These are phyloP conservation scores for Persicaria tinctoria DNA, from an alignment of 148 eudicot genomes.

Conservation along the genomic window DNA sequence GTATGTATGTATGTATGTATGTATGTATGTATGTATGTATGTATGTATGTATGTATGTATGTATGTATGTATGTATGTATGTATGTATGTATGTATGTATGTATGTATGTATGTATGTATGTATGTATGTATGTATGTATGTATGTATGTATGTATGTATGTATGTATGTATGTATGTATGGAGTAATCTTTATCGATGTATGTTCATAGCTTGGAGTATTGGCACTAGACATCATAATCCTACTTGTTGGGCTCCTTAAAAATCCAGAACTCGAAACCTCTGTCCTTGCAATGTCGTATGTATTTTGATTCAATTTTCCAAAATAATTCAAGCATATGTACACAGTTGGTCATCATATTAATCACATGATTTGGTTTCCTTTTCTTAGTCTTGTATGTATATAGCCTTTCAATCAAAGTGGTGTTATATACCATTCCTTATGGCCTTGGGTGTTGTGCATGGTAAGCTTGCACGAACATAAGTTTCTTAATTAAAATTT, in stretches of 20 bases:
- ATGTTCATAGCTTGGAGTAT: slow-evolving; percentile 22
- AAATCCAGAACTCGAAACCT: slow-evolving; percentile 31
- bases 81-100: too few relatives aligned
- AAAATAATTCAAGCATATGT: background rate
- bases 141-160: too few relatives aligned
- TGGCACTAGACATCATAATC: slow-evolving; percentile 29
- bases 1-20: too few relatives aligned
- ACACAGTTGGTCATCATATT: too few relatives aligned
- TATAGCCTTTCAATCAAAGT: slow-evolving; percentile 7
- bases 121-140: too few relatives aligned
- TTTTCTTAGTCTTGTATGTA: background rate
- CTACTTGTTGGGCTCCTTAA: slow-evolving; percentile 28
- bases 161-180: too few relatives aligned
- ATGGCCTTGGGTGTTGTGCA: slow-evolving; percentile 20
- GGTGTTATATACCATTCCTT: slow-evolving; percentile 10
- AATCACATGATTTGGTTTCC: background rate
- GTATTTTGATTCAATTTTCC: background rate
- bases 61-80: too few relatives aligned
- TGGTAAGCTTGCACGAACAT: background rate
- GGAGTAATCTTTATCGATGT: too few relatives aligned
- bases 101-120: too few relatives aligned
- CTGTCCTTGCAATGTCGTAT: slow-evolving; percentile 23
- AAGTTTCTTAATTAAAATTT: too few relatives aligned
- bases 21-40: too few relatives aligned
- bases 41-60: too few relatives aligned